Evolutionary conservation across 129 eudicot species (phyloP), one percentile per base, ranked within the genome.

Genomic region (Heracleum sosnowskyi): DNA sequence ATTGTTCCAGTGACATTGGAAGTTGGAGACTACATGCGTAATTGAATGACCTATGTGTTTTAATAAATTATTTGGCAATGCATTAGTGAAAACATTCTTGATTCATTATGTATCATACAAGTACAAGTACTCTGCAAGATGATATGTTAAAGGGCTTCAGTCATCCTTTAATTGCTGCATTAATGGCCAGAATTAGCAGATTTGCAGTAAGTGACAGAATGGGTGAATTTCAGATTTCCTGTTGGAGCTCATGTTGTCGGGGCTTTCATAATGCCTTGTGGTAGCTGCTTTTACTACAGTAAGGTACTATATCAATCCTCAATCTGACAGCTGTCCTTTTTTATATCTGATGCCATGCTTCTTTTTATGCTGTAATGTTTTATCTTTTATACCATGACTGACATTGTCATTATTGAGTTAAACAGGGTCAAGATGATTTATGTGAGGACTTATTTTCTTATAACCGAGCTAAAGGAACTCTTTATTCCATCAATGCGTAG

Each of bases 201-300:
- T n/a, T n/a, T n/a, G n/a, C n/a, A n/a, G n/a, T n/a, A n/a, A n/a
- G n/a, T n/a, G n/a, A n/a, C n/a, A n/a, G n/a, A n/a, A n/a, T 76
- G 28, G 18, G 40, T 17, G 55, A 29, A 49, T 85, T 85, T 66
- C 86, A 96, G 99, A 80, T 88, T 88, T 80, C 99, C 99, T 31
- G 75, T 96, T 44, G 97, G 99, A 83, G 79, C 97, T 60, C 99
- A 86, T 76, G 97, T 89, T 69, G 87, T 96, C 62, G 99, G 97
- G 77, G 97, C 99, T 4, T 96, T 96, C 82, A 96, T 92, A 77
- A 96, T 96, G 97, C 99, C 99, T 75, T 96, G 99, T 64, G 99
- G 99, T 73, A 92, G 83, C 89, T 92, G 97, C 87, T 85, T 87
- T 89, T 96, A 76, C 81, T 96, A 97, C 89, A 87, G 89, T 42